Evolutionary conservation across 192 early-diverging fungal genomes (phyloP), one percentile per base, ranked within the genome.

Genomic region (Paraglomus brasilianum): DNA sequence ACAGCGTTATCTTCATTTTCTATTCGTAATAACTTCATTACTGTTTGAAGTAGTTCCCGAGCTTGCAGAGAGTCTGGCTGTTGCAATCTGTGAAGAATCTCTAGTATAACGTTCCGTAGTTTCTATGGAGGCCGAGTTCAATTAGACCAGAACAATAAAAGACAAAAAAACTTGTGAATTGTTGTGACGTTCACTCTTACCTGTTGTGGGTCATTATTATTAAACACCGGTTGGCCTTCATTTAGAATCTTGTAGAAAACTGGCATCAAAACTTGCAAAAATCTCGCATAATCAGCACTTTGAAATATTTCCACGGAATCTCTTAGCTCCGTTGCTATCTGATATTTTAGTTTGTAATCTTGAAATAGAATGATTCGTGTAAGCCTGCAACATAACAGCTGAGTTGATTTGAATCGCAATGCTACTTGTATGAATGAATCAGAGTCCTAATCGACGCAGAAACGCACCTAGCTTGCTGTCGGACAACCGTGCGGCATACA

Each of bases 1-100:
- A 93, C 91, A 7, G 91, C 96, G 70, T 98, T 98, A n/a, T 99
- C 97, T 76, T 99, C 97, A 72, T 99, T 97, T 72, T 99, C 97
- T 21, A 85, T 81, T 63, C 82, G 82, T 14, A 99, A 81, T 14
- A 97, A 79, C 42, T 88, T 73, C 81, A 98, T 86, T 52, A 91
- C 69, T 14, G 87, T 79, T 38, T 83, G 85, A 63, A 93, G 87
- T 47, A 98, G 71, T 15, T 95, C 91, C 38, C 85, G 75, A 4
- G 90, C 88, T 56, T 85, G 80, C 19, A 98, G 87, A 8, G 89
- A 74, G 61, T 98, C 95, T 59, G 85, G 94, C 73, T 90, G 89
- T 13, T 94, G 97, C 41, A 98, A 84, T 15, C 97, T 88, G 73
- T 94, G 92, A 30, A 98, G 84, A 49, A 96, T 93, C 73, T 98